Evolutionary conservation across 176 grass and related monocot genomes (phyloP).

Genomic region (Phyllostachys edulis): DNA sequence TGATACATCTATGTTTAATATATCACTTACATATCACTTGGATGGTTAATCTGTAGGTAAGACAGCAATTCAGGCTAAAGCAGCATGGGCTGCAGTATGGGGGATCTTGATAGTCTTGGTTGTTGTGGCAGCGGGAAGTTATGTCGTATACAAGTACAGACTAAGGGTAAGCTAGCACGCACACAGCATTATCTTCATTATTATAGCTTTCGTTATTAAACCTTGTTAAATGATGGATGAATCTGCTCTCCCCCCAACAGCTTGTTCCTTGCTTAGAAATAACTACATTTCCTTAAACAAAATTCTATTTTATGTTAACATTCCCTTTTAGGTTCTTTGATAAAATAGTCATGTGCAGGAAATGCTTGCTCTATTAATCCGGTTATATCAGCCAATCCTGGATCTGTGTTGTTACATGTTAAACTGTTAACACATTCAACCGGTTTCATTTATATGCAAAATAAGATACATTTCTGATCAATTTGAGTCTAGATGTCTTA

Average conservation of each 20-base stretch:
- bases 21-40: constrained; percentile 21
- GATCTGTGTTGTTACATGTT: constrained; percentile 1
- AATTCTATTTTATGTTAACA: neutral
- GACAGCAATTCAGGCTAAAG: constrained; percentile 56
- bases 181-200: neutral
- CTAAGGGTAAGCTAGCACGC: constrained; percentile 58
- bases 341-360: neutral
- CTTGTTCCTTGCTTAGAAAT: neutral
- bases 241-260: neutral
- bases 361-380: neutral
- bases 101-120: constrained; percentile 50
- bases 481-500: neutral
- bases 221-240: neutral
- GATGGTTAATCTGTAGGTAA: constrained; percentile 51
- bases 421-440: neutral
- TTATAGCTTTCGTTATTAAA: constrained; percentile 3
- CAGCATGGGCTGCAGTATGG: constrained; percentile 74
- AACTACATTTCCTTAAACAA: neutral
- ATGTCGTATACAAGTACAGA: constrained; percentile 76
- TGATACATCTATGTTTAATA: neutral
- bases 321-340: neutral
- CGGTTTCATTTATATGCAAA: neutral
- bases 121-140: constrained; percentile 50
- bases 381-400: neutral
- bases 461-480: neutral